These are phyloP conservation scores for Yamadazyma insecticola DNA, from an alignment of 805 yeast species.

Conservation along the genomic window DNA sequence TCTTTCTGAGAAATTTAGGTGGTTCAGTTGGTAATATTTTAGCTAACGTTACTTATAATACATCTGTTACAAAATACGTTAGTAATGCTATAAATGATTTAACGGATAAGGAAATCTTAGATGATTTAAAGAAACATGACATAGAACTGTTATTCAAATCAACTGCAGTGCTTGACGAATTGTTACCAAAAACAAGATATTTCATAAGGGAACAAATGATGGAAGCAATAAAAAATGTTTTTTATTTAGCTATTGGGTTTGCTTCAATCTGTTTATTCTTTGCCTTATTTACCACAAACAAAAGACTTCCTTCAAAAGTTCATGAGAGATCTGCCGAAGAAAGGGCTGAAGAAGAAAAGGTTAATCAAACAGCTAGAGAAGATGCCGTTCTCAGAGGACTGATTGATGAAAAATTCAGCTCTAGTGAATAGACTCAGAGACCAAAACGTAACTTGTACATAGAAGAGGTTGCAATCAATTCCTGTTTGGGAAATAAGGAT, in stretches of 20 bases:
- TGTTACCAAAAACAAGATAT: conserved; percentile 18
- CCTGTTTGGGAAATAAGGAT: too few relatives aligned
- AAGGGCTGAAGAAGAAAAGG: too few relatives aligned
- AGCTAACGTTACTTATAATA: conserved; percentile 7
- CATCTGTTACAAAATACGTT: conserved; percentile 6
- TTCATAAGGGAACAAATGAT: conserved; percentile 26
- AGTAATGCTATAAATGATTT: conserved; percentile 4
- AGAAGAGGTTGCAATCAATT: too few relatives aligned
- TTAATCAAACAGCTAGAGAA: too few relatives aligned
- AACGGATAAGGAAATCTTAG: conserved; percentile 2
- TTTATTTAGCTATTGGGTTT: conserved; percentile 37
- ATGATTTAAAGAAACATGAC: neutral
- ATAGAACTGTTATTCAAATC: conserved; percentile 1
- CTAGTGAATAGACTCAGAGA: too few relatives aligned
- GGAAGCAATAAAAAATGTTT: conserved; percentile 35
- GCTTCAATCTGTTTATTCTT: conserved; percentile 24
- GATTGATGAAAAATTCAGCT: too few relatives aligned
- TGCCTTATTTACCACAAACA: conserved; percentile 32
- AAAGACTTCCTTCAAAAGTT: conserved; percentile 27
- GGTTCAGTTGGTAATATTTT: conserved; percentile 38
- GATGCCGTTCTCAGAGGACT: too few relatives aligned
- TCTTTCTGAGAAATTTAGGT: conserved; percentile 42
- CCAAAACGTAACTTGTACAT: too few relatives aligned
- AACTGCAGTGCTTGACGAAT: conserved; percentile 3
- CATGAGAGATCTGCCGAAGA: too few relatives aligned